Percentiles rank a stretch among this genome's conserved stretches.
Conservation (phyloP, 1,284 basidiomycete species). For the Anthracocystis panici-leucophaei region DNA sequence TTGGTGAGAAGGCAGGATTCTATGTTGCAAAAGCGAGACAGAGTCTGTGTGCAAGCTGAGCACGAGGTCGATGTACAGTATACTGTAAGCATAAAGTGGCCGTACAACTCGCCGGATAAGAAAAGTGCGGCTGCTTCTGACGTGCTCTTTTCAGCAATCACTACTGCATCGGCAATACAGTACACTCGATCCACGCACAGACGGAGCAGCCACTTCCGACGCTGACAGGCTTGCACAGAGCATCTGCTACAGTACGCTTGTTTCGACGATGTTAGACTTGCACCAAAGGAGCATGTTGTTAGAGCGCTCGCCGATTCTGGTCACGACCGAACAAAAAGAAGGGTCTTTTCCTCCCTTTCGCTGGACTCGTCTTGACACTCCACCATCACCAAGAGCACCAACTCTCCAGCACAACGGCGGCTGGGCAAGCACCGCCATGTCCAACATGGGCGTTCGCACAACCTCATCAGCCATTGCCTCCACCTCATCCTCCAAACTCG, state of each 20-base stretch:
- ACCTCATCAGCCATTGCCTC: constrained; percentile 16
- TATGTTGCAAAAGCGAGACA: background rate
- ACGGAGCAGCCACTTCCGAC: too few species aligned
- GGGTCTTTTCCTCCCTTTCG: background rate
- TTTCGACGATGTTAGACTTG: background rate
- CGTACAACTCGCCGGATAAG: constrained; percentile 10
- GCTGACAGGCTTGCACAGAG: too few species aligned
- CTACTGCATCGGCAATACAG: too few species aligned
- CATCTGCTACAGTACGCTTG: too few species aligned
- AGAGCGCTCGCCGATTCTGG: too few species aligned
- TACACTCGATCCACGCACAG: too few species aligned
- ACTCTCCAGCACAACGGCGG: background rate
- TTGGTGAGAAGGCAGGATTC: background rate
- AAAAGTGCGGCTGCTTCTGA: background rate
- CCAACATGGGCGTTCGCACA: constrained; percentile 11
- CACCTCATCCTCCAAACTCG: constrained; percentile 27
- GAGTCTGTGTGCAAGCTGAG: background rate
- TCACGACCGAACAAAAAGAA: background rate
- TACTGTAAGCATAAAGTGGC: background rate
- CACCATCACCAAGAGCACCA: background rate
- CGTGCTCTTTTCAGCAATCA: too few species aligned
- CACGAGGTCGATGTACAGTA: background rate
- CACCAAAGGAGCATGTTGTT: background rate
- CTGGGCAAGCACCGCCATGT: constrained; percentile 12
- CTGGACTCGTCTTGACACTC: background rate